Evolutionary conservation across 2,329 filamentous ascomycete genomes (phyloP), one percentile per base, ranked within the genome.

Genomic region (Emmonsiellopsis sp.): DNA sequence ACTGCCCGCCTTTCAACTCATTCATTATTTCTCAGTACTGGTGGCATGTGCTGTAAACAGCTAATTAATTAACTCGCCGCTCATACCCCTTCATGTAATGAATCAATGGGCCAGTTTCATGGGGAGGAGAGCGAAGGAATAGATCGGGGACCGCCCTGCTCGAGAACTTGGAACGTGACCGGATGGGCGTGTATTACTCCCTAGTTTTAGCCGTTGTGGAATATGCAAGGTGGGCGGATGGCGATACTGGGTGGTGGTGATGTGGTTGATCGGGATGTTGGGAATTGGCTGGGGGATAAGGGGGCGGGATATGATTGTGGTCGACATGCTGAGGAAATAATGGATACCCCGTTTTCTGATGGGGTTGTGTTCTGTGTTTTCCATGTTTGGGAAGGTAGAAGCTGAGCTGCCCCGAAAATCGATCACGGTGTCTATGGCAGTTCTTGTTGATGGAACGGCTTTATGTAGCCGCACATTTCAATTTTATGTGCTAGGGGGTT

Each of bases 201-300:
- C 27, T 49, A 52, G 51, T 42, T 56, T n/a, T 48, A 42, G 7
- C 49, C 37, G 39, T 37, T 27, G 14, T 51, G 49, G 49, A 43
- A 51, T 51, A 51, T 51, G 49, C 37, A 42, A n/a, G 80, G 79
- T 55, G 68, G 71, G 50, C 70, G 77, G 27, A 72, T 80, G 42
- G 77, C 75, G 43, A 72, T 82, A 49, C 73, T 75, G 68, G 77
- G 77, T n/a, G 67, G 67, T 33, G 77, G 81, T 58, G 17, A 17
- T 17, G 74, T 78, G 43, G 68, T 71, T n/a, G 63, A 65, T 36
- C 71, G 77, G 53, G 68, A 51, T 10, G 49, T 53, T 6, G n/a
- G 49, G 34, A 17, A 76, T 51, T 42, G 49, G 49, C 37, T 37
- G 5, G 39, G 21, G 13, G 5, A 51, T 40, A 37, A 14, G 4